Conservation (phyloP, 306 rosid genomes). For the Inga leiocalycina region DNA sequence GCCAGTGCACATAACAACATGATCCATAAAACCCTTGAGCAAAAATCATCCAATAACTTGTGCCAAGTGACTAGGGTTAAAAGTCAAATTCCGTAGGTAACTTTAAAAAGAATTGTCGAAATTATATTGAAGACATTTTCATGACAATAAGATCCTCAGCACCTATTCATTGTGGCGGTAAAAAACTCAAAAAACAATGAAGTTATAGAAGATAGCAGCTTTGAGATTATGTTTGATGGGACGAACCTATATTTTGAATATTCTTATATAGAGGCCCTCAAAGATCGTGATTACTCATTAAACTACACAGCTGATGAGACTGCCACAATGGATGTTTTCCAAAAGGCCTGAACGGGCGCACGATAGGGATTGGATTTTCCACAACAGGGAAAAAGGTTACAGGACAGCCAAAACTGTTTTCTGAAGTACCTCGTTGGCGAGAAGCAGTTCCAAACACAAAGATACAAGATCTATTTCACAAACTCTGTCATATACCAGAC, state of each 20-base stretch:
- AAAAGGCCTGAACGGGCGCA: slow-evolving; percentile 2
- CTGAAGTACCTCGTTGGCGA: background rate
- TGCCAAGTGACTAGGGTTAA: background rate
- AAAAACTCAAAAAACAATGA: background rate
- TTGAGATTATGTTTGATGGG: background rate
- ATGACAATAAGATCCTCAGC: background rate
- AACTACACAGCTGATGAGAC: background rate
- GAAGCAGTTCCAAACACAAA: background rate
- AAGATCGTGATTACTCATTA: background rate
- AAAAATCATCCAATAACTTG: background rate
- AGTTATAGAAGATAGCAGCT: background rate
- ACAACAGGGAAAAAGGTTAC: background rate
- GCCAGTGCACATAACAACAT: background rate
- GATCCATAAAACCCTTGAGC: background rate
- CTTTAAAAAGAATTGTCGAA: background rate
- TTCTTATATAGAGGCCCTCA: background rate
- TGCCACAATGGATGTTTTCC: background rate
- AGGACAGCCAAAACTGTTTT: background rate
- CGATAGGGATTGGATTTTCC: background rate
- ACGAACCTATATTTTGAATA: background rate
- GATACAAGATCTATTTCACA: background rate
- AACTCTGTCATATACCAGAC: background rate
- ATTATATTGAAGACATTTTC: background rate
- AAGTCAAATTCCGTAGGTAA: background rate
- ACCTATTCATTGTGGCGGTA: background rate